phyloP scores from a whole-genome alignment of 768 basidiomycete genomes.

The Hebeloma cylindrosporum region DNA sequence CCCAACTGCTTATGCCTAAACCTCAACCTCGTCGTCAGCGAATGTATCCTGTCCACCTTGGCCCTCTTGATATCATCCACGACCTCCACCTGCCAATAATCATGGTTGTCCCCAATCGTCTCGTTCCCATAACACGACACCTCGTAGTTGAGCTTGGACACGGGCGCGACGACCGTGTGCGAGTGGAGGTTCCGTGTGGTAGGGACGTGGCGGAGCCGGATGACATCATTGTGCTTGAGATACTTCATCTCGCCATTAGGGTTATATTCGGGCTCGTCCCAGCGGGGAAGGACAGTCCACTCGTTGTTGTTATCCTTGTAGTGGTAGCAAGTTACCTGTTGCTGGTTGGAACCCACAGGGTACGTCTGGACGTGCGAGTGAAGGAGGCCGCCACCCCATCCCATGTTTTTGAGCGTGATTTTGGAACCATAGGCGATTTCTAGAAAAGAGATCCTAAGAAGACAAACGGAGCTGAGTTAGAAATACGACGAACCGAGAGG shows the following conservation, averaged over 20 bases:
- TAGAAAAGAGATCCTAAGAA: constrained; percentile 23
- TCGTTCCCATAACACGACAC: constrained; percentile 93
- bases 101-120: constrained; percentile 84
- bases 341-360: constrained; percentile 88
- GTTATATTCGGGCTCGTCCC: constrained; percentile 72
- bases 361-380: constrained; percentile 98
- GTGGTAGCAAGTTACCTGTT: constrained; percentile 98
- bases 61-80: constrained; percentile 81
- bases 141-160: constrained; percentile 88
- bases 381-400: constrained; percentile 93
- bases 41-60: constrained; percentile 72
- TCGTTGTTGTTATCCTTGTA: constrained; percentile 99
- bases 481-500: constrained; percentile 65
- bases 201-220: constrained; percentile 79
- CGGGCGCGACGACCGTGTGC: constrained; percentile 82
- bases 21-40: constrained; percentile 86
- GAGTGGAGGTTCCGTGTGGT: constrained; percentile 94
- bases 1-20: constrained; percentile 76
- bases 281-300: constrained; percentile 77
- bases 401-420: constrained; percentile 94
- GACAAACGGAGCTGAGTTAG: not conserved
- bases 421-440: constrained; percentile 91
- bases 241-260: constrained; percentile 67
- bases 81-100: constrained; percentile 91
- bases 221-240: constrained; percentile 71